phyloP scores from a whole-genome alignment of 805 yeast species.

The Schizosaccharomyces octosporus region DNA sequence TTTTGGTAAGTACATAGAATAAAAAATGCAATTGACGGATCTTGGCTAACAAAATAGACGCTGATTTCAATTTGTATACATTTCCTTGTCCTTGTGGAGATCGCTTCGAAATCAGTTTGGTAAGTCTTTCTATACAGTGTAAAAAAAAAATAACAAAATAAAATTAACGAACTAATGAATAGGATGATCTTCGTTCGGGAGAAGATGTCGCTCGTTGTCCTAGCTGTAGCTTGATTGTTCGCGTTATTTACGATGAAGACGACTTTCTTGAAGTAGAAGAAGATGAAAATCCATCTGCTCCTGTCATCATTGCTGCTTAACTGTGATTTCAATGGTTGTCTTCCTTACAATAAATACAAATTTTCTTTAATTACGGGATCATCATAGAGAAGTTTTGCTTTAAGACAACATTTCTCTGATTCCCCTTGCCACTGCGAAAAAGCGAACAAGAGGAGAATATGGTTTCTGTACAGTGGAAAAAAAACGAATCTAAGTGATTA shows the following conservation, averaged over 20 bases:
- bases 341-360: not conserved
- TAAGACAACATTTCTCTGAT: not conserved
- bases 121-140: not conserved
- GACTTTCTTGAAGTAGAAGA: not conserved
- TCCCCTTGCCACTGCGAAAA: too few species aligned
- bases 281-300: not conserved
- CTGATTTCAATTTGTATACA: constrained; percentile 54
- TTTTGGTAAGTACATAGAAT: constrained; percentile 19
- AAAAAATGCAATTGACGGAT: not conserved
- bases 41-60: constrained; percentile 14
- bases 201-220: constrained; percentile 92
- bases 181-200: constrained; percentile 67
- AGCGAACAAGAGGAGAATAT: too few species aligned
- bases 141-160: constrained; percentile 4
- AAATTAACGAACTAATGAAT: constrained; percentile 10
- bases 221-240: constrained; percentile 78
- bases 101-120: constrained; percentile 45
- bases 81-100: constrained; percentile 99
- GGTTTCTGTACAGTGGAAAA: too few species aligned
- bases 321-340: not conserved
- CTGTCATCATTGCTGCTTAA: not conserved
- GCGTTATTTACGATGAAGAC: constrained; percentile 49
- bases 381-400: not conserved
- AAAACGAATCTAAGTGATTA: too few species aligned
- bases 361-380: not conserved